A percentile compares a stretch with the other conserved stretches of the same genome.
Conservation (phyloP, 768 basidiomycete species). For the Lactarius sp. region DNA sequence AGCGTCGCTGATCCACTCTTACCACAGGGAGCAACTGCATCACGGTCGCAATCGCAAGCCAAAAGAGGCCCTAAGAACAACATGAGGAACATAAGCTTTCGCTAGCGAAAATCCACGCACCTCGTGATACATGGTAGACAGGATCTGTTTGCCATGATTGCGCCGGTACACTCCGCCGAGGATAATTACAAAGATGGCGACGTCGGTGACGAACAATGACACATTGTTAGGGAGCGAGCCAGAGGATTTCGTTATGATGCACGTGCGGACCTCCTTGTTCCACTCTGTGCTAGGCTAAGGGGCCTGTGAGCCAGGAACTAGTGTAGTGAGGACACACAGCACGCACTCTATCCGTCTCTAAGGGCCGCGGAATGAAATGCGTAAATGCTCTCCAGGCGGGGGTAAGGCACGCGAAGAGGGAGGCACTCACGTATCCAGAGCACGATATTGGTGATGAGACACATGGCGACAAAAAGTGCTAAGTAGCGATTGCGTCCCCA, state of each 20-base stretch:
- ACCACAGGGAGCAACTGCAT: constrained; percentile 14
- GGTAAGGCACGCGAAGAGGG: background rate
- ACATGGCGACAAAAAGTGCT: background rate
- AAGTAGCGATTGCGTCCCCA: constrained; percentile 16
- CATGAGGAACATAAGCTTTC: background rate
- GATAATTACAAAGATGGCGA: constrained; percentile 5
- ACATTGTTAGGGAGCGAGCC: constrained; percentile 8
- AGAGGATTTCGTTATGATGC: background rate
- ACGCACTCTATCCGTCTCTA: constrained; percentile 2
- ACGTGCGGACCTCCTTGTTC: constrained; percentile 6
- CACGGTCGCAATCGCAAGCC: constrained; percentile 12
- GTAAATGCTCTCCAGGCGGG: background rate
- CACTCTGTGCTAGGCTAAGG: background rate
- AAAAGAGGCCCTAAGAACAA: constrained; percentile 11
- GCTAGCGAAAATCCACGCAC: background rate
- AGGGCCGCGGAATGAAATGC: background rate
- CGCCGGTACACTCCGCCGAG: constrained; percentile 9
- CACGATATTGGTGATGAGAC: constrained; percentile 10
- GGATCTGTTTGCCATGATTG: background rate
- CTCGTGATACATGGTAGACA: constrained; percentile 8
- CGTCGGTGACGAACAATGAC: constrained; percentile 8
- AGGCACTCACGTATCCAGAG: constrained; percentile 18
- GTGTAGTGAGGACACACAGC: background rate
- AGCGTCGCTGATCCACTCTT: background rate
- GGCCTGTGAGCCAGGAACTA: background rate